phyloP scores from a whole-genome alignment of 306 rosid species.

The Cucumis melo region DNA sequence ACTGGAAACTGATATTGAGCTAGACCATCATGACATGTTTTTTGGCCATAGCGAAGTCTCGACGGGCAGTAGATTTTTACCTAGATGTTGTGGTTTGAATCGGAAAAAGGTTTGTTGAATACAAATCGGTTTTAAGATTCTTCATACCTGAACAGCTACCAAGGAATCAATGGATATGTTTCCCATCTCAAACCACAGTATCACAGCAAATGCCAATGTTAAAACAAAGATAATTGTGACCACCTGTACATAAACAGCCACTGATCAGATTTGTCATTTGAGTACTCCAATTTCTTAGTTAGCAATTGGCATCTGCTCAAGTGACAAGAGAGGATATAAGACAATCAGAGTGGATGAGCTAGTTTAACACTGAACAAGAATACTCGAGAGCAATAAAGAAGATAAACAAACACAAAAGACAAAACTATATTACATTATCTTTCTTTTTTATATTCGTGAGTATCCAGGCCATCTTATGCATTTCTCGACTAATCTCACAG shows the following conservation, averaged over 20 bases:
- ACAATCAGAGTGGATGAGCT: too few relatives aligned
- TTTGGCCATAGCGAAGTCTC: neutral
- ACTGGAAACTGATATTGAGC: neutral
- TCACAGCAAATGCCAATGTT: slow-evolving; percentile 53
- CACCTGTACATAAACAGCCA: slow-evolving; percentile 35
- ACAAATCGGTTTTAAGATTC: neutral
- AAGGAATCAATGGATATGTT: slow-evolving; percentile 54
- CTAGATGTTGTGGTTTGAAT: neutral
- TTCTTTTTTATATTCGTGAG: too few relatives aligned
- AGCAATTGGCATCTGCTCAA: neutral
- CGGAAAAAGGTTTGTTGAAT: neutral
- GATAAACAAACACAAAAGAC: too few relatives aligned
- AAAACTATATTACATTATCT: too few relatives aligned
- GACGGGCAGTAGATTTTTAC: neutral
- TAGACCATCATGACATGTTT: neutral
- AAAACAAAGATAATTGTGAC: slow-evolving; percentile 33
- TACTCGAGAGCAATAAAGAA: too few relatives aligned
- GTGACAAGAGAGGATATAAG: neutral
- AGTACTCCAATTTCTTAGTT: neutral
- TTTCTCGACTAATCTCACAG: too few relatives aligned
- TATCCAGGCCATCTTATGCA: too few relatives aligned
- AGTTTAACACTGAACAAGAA: too few relatives aligned
- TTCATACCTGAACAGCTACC: slow-evolving; percentile 60
- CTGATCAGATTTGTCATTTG: neutral
- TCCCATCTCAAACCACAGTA: slow-evolving; percentile 74